phyloP scores from a whole-genome alignment of 139 green algal genomes.

The Spirogloea muscicola region DNA sequence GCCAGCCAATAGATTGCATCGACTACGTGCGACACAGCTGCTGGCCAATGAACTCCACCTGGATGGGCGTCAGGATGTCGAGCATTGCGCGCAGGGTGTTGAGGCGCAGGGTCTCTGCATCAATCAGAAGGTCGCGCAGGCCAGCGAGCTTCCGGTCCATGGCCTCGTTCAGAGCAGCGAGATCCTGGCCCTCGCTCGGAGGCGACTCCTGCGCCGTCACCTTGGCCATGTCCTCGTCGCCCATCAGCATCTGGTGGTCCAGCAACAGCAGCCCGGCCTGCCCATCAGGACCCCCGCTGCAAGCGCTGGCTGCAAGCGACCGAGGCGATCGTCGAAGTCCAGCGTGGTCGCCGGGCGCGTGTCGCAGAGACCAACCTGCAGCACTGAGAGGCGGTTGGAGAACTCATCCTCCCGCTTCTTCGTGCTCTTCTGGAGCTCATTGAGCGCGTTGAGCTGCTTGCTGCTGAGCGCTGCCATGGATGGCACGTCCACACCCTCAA shows the following conservation, averaged over 20 bases:
- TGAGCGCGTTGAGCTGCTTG: background rate
- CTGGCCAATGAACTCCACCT: too few species aligned
- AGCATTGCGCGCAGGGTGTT: background rate
- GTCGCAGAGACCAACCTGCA: too few species aligned
- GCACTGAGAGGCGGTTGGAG: too few species aligned
- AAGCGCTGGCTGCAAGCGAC: too few species aligned
- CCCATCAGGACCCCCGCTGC: too few species aligned
- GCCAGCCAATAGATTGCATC: too few species aligned
- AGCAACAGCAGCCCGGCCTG: too few species aligned
- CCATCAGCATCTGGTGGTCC: conserved; percentile 23
- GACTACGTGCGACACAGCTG: too few species aligned
- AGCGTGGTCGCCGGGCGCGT: too few species aligned
- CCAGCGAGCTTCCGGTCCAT: conserved; percentile 2
- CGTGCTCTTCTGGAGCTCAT: background rate
- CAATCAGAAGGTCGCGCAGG: conserved; percentile 12
- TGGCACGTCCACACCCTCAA: conserved; percentile 8
- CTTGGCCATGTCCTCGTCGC: conserved; percentile 5
- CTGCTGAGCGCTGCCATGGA: conserved; percentile 9
- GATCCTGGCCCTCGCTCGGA: too few species aligned
- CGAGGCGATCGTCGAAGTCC: too few species aligned
- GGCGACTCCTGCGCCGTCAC: background rate
- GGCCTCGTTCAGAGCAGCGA: background rate
- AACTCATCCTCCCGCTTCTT: too few species aligned
- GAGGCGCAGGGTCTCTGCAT: background rate
- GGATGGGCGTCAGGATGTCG: conserved; percentile 1